Conservation (phyloP, 805 yeast genomes). For the Kodamaea hsintzibuensis region DNA sequence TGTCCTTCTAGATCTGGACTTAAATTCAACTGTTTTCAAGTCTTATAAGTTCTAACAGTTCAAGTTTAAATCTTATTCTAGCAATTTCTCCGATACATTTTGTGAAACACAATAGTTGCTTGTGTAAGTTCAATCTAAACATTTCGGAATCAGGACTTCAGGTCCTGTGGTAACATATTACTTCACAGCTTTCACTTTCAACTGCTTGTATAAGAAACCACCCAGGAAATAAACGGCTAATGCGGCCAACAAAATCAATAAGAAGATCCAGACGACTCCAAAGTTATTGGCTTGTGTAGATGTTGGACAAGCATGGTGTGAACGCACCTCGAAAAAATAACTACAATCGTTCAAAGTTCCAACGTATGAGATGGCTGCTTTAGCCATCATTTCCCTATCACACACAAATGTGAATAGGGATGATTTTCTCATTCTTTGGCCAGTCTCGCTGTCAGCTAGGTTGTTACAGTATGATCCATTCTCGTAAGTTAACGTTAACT, state of each 20-base stretch:
- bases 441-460: constrained; percentile 38
- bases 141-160: too few species aligned
- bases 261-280: constrained; percentile 65
- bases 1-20: too few species aligned
- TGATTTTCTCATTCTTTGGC: constrained; percentile 55
- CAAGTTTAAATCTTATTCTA: too few species aligned
- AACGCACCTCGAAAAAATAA: constrained; percentile 80
- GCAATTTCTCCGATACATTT: too few species aligned
- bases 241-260: constrained; percentile 47
- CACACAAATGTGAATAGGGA: constrained; percentile 73
- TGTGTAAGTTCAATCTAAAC: too few species aligned
- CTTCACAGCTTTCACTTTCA: not conserved
- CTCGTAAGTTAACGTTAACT: constrained; percentile 65
- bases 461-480: constrained; percentile 62
- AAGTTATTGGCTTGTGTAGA: constrained; percentile 64
- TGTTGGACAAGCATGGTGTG: constrained; percentile 85
- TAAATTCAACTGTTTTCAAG: too few species aligned
- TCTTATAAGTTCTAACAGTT: too few species aligned
- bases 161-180: too few species aligned
- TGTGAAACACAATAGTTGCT: too few species aligned
- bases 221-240: constrained; percentile 41
- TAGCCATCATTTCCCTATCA: constrained; percentile 68
- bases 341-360: constrained; percentile 77
- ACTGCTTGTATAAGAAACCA: constrained; percentile 30
- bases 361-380: constrained; percentile 66